phyloP scores from a whole-genome alignment of 208 protist genomes.

The Acanthamoeba rhysodes region DNA sequence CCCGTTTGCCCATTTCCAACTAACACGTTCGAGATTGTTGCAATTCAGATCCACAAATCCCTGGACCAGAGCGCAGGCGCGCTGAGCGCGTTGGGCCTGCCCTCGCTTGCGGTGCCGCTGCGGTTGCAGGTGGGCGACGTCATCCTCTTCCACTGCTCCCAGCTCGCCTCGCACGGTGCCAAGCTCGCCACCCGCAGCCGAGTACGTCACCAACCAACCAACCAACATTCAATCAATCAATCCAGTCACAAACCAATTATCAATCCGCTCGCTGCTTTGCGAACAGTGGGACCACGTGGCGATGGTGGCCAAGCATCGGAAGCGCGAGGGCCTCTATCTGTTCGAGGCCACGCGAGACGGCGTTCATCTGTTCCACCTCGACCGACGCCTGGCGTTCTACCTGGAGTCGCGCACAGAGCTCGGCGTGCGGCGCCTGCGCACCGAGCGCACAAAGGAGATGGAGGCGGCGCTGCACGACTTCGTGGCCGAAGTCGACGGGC shows the following conservation, averaged over 20 bases:
- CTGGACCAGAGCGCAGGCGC: not conserved
- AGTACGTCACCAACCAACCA: not conserved
- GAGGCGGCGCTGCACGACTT: conserved; percentile 53
- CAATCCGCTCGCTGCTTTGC: not conserved
- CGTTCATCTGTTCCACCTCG: conserved; percentile 55
- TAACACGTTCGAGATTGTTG: no score
- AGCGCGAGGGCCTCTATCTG: conserved; percentile 3
- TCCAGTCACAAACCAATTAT: not conserved
- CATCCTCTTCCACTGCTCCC: conserved; percentile 65
- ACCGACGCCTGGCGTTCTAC: conserved; percentile 54
- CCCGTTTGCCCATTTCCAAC: not conserved
- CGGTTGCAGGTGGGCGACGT: conserved; percentile 66
- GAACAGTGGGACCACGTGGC: conserved; percentile 68
- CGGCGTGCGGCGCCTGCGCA: conserved; percentile 26
- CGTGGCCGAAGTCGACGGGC: conserved; percentile 50
- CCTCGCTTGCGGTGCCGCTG: conserved; percentile 50
- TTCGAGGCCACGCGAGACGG: conserved; percentile 68
- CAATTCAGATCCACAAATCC: not conserved
- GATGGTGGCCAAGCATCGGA: conserved; percentile 65
- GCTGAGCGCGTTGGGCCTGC: not conserved
- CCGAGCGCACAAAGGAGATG: conserved; percentile 14
- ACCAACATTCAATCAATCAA: not conserved
- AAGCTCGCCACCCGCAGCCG: conserved; percentile 68
- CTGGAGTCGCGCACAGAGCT: conserved; percentile 64
- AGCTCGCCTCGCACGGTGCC: conserved; percentile 54